Conservation (phyloP, 495 filamentous ascomycete species). For the Penicillium longicatenatum region DNA sequence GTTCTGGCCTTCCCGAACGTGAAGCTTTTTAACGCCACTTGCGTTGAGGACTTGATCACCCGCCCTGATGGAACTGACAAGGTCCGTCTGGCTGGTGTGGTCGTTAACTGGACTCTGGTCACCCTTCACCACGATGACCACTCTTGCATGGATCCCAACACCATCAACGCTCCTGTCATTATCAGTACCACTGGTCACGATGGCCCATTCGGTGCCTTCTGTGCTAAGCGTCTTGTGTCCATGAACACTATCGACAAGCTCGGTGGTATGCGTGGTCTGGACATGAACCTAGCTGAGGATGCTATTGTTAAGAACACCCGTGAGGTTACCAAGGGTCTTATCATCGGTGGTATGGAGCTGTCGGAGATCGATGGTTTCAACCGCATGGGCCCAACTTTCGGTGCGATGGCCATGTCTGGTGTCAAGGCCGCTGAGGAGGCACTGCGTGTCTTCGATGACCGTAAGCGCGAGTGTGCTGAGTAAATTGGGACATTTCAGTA, state of each 20-base stretch:
- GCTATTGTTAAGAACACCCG: constrained; percentile 88
- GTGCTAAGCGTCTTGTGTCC: constrained; percentile 77
- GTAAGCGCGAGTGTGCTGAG: constrained; percentile 64
- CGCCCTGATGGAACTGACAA: constrained; percentile 46
- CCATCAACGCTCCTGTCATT: constrained; percentile 84
- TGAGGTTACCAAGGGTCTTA: constrained; percentile 81
- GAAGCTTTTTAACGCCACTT: constrained; percentile 93
- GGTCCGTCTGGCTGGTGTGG: constrained; percentile 79
- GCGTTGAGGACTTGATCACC: constrained; percentile 89
- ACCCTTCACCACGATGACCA: constrained; percentile 90
- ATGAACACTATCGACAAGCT: constrained; percentile 82
- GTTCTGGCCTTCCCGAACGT: constrained; percentile 84
- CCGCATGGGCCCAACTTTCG: constrained; percentile 79
- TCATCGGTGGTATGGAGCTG: constrained; percentile 93
- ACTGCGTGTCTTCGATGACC: constrained; percentile 71
- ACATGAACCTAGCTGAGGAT: constrained; percentile 88
- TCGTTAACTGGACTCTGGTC: constrained; percentile 93
- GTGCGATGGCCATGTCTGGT: constrained; percentile 80
- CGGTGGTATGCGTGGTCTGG: constrained; percentile 86
- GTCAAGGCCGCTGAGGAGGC: constrained; percentile 90
- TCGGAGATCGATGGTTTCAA: constrained; percentile 88
- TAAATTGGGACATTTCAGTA: constrained; percentile 17
- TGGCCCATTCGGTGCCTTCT: constrained; percentile 88
- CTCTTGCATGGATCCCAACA: constrained; percentile 94
- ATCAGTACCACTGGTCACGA: constrained; percentile 90